Conservation (phyloP, 768 basidiomycete species). For the Termitomyces sp. region DNA sequence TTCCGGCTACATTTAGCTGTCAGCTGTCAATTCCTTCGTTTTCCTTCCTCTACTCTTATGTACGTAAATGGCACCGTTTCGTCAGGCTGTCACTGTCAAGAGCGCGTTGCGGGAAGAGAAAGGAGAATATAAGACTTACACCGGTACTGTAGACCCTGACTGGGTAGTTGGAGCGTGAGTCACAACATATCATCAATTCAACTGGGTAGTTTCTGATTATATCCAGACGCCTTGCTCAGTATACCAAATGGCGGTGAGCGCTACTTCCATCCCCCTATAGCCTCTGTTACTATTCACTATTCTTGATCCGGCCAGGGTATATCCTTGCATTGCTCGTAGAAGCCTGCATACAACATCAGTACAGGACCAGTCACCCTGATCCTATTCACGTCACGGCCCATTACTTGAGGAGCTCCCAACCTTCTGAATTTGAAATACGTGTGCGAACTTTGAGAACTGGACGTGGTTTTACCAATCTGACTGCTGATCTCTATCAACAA, state of each 20-base stretch:
- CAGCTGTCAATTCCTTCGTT: too few species aligned
- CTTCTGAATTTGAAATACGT: constrained; percentile 38
- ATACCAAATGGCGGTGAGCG: constrained; percentile 48
- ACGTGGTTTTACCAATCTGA: constrained; percentile 48
- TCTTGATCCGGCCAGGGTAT: constrained; percentile 37
- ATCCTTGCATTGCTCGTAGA: constrained; percentile 49
- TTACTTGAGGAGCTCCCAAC: constrained; percentile 41
- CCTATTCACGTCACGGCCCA: constrained; percentile 58
- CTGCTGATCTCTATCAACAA: constrained; percentile 53
- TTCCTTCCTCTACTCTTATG: too few species aligned
- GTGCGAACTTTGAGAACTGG: constrained; percentile 44
- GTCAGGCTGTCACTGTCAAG: constrained; percentile 25
- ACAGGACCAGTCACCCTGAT: constrained; percentile 36
- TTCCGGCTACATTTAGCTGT: too few species aligned
- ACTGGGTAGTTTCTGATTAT: constrained; percentile 1
- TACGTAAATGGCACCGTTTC: constrained; percentile 32
- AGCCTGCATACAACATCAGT: constrained; percentile 48
- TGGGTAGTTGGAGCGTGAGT: constrained; percentile 44
- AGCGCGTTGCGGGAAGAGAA: constrained; percentile 8
- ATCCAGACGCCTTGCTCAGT: constrained; percentile 20
- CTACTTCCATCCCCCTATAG: neutral
- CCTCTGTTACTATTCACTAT: too few species aligned
- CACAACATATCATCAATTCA: neutral
- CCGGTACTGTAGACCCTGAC: constrained; percentile 36
- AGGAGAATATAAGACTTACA: constrained; percentile 18